Percentiles rank a stretch among this genome's conserved stretches.
These are phyloP conservation scores for Boletus reticulatus DNA, from an alignment of 768 basidiomycete species.

Conservation along the genomic window DNA sequence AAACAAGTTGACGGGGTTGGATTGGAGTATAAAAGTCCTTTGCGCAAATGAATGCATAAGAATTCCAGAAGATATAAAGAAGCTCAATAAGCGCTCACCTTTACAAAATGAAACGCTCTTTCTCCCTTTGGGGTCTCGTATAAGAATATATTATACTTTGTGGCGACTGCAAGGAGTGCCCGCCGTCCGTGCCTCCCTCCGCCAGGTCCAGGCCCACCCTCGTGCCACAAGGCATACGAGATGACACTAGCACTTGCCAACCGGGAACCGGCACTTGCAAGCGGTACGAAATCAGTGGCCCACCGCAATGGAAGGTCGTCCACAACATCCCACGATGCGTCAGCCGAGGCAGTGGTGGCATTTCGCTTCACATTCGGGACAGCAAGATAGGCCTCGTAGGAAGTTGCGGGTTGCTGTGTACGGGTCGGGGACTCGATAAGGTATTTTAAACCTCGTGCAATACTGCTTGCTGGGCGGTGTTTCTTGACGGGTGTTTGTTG, in stretches of 20 bases:
- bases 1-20: constrained; percentile 61
- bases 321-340: constrained; percentile 69
- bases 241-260: constrained; percentile 55
- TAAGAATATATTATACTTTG: constrained; percentile 67
- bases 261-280: constrained; percentile 67
- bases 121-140: constrained; percentile 85
- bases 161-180: constrained; percentile 68
- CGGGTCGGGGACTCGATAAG: constrained; percentile 43
- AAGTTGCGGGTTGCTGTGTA: constrained; percentile 24
- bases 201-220: constrained; percentile 47
- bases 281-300: constrained; percentile 84
- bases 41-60: not conserved
- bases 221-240: constrained; percentile 68
- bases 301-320: constrained; percentile 74
- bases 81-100: constrained; percentile 37
- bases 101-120: constrained; percentile 78
- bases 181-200: constrained; percentile 44
- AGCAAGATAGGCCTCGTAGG: constrained; percentile 30
- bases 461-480: constrained; percentile 53
- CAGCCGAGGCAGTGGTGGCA: constrained; percentile 36
- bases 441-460: constrained; percentile 63
- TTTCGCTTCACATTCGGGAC: constrained; percentile 26
- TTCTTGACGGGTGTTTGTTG: constrained; percentile 46
- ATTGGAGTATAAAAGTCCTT: constrained; percentile 86
- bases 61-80: not conserved